These are phyloP conservation scores for Ceratocystis diversiconidia DNA, from an alignment of 2,329 filamentous ascomycete species.

Conservation along the genomic window DNA sequence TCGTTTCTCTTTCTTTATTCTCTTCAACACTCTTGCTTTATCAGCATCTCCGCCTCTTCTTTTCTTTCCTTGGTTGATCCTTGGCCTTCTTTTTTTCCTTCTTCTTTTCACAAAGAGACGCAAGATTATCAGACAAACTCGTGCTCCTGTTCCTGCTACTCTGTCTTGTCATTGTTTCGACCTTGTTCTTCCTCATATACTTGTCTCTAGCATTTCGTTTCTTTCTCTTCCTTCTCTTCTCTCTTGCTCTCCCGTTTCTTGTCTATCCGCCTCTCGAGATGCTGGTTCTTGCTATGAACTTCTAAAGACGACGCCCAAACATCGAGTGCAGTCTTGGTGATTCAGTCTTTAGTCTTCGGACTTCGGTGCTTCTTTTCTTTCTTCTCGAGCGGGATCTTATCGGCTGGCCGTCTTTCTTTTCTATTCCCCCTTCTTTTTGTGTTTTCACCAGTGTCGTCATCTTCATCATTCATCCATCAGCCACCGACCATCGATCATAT, in stretches of 20 bases:
- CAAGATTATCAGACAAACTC: too few relatives aligned
- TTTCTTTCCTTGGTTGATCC: constrained; percentile 11
- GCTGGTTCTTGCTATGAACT: not conserved
- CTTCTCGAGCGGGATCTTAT: constrained; percentile 13
- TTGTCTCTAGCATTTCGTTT: not conserved
- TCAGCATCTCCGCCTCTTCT: not conserved
- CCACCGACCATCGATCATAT: not conserved
- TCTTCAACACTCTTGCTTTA: not conserved
- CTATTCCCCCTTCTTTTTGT: not conserved
- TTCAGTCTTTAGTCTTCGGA: not conserved
- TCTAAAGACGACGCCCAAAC: not conserved
- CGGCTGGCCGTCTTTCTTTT: constrained; percentile 11
- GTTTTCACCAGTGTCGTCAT: not conserved
- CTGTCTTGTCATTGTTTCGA: too few relatives aligned
- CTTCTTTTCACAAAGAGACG: too few relatives aligned
- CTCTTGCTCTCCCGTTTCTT: constrained; percentile 6
- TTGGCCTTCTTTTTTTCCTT: not conserved
- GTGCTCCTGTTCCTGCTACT: too few relatives aligned
- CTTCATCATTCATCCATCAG: not conserved
- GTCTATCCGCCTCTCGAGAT: not conserved
- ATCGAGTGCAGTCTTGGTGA: not conserved
- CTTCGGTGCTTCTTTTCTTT: constrained; percentile 7
- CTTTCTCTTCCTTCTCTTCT: not conserved
- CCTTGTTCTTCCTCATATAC: too few relatives aligned
- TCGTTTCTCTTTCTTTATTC: not conserved